Conservation (phyloP, 78 protist species). For the Ministeria vibrans region DNA sequence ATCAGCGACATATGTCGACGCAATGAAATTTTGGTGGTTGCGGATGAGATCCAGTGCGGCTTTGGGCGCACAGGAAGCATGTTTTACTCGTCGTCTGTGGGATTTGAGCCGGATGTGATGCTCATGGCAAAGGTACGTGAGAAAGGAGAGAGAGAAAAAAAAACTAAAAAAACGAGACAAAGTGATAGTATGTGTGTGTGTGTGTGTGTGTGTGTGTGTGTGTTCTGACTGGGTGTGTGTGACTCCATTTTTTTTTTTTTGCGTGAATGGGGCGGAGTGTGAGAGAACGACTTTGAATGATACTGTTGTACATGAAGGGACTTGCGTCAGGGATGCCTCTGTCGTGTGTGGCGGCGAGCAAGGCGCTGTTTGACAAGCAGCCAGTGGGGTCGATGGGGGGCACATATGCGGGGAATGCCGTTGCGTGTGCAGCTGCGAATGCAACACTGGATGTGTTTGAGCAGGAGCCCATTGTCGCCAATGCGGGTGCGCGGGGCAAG, state of each 20-base stretch:
- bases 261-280: too few relatives aligned
- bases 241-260: too few relatives aligned
- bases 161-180: conserved; percentile 8
- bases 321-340: conserved; percentile 65
- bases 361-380: conserved; percentile 8
- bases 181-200: too few relatives aligned
- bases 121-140: conserved; percentile 41
- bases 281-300: too few relatives aligned
- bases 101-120: conserved; percentile 44
- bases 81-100: conserved; percentile 53
- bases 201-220: not conserved
- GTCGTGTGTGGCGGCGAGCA: conserved; percentile 15
- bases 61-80: conserved; percentile 65
- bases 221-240: too few relatives aligned
- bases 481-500: conserved; percentile 23
- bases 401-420: conserved; percentile 66
- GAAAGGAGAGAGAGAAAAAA: too few relatives aligned
- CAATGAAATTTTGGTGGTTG: conserved; percentile 33
- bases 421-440: conserved; percentile 52
- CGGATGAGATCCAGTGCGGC: conserved; percentile 67
- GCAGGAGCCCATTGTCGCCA: conserved; percentile 49
- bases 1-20: conserved; percentile 28
- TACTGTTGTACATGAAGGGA: conserved; percentile 37
- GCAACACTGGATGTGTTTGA: conserved; percentile 48
- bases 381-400: conserved; percentile 51